A percentile compares a stretch with the other conserved stretches of the same genome.
These are phyloP conservation scores for Neurospora pannonica DNA, from an alignment of 495 filamentous ascomycete genomes.

Conservation along the genomic window DNA sequence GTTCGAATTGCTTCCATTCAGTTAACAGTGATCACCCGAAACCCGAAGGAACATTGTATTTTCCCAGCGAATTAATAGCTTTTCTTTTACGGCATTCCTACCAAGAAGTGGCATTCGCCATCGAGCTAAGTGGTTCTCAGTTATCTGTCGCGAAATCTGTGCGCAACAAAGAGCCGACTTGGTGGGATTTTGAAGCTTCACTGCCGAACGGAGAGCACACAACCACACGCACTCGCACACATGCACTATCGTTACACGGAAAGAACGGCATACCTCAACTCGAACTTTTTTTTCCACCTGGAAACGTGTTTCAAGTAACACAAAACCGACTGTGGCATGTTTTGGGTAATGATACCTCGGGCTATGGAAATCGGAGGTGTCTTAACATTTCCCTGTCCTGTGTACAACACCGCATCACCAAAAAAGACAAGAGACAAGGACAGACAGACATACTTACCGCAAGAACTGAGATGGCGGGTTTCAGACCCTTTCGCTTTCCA, in stretches of 20 bases:
- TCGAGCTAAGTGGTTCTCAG: neutral
- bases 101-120: neutral
- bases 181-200: neutral
- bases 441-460: neutral
- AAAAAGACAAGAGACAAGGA: neutral
- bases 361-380: neutral
- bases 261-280: neutral
- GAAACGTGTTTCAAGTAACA: neutral
- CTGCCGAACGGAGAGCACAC: neutral
- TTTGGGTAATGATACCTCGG: neutral
- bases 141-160: neutral
- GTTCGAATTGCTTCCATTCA: neutral
- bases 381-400: neutral
- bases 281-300: neutral
- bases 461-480: neutral
- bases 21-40: neutral
- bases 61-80: neutral
- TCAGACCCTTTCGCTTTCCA: neutral
- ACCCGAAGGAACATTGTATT: neutral
- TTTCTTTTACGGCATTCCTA: neutral
- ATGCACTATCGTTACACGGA: neutral
- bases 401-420: neutral
- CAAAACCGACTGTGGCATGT: neutral
- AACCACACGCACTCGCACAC: neutral
- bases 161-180: neutral